Evolutionary conservation across 352 stramenopile species (phyloP).

Genomic region (Globisporangium orthogonon): DNA sequence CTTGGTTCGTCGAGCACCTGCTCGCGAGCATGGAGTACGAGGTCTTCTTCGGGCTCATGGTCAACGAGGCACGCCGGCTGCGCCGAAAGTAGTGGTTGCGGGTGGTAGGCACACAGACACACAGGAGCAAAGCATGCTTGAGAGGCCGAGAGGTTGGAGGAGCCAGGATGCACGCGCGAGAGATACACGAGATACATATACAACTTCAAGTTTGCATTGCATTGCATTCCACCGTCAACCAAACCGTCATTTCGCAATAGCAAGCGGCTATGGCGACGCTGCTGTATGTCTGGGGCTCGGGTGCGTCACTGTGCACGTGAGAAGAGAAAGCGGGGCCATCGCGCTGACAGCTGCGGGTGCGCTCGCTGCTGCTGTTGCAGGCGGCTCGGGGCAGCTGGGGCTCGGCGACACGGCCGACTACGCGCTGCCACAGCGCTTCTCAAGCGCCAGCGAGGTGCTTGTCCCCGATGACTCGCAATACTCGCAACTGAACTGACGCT

Average conservation of each 20-base stretch:
- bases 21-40: constrained; percentile 81
- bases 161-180: not conserved
- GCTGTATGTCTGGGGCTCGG: constrained; percentile 21
- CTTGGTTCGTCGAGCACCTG: constrained; percentile 74
- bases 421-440: constrained; percentile 42
- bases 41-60: constrained; percentile 73
- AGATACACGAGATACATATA: not conserved
- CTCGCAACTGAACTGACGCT: not conserved
- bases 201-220: not conserved
- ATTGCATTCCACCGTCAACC: not conserved
- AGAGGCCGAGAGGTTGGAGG: not conserved
- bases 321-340: not conserved
- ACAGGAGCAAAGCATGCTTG: not conserved
- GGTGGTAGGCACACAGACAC: not conserved
- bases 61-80: constrained; percentile 67
- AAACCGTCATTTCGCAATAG: too few relatives aligned
- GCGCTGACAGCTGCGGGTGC: not conserved
- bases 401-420: constrained; percentile 48
- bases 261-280: constrained; percentile 2
- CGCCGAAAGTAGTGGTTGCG: constrained; percentile 54
- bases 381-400: constrained; percentile 59
- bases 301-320: not conserved
- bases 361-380: constrained; percentile 15
- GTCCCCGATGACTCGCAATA: not conserved
- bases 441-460: constrained; percentile 1